These are phyloP conservation scores for Fallopia convolvulus DNA, from an alignment of 148 eudicot species.

Conservation along the genomic window DNA sequence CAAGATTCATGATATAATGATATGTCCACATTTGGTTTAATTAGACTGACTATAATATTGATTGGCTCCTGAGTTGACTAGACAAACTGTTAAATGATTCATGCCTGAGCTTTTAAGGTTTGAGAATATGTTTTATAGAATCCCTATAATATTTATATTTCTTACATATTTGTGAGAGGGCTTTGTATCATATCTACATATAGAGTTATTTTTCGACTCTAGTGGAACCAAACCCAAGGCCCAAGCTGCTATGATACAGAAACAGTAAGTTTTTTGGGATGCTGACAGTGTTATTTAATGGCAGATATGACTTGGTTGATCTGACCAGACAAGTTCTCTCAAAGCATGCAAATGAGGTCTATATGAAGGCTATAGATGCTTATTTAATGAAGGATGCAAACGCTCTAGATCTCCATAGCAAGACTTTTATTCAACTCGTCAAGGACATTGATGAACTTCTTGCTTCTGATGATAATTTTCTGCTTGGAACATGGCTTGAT, in stretches of 20 bases:
- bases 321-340: slow-evolving; percentile 90
- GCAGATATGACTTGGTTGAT: slow-evolving; percentile 97
- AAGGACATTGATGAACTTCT: slow-evolving; percentile 74
- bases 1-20: neutral
- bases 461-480: slow-evolving; percentile 82
- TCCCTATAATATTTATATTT: neutral
- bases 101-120: neutral
- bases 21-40: neutral
- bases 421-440: slow-evolving; percentile 57
- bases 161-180: neutral
- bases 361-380: slow-evolving; percentile 65
- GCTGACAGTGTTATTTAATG: neutral
- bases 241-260: no score
- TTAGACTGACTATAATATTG: neutral
- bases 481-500: slow-evolving; percentile 87
- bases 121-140: neutral
- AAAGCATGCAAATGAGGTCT: slow-evolving; percentile 80
- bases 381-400: slow-evolving; percentile 47
- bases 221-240: no score
- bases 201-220: neutral
- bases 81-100: neutral
- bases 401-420: slow-evolving; percentile 34
- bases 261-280: neutral
- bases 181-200: neutral
- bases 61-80: neutral